A percentile compares a stretch with the other conserved stretches of the same genome.
Evolutionary conservation across 441 rosid genomes (phyloP).

Genomic region (Bruguiera hainesii): DNA sequence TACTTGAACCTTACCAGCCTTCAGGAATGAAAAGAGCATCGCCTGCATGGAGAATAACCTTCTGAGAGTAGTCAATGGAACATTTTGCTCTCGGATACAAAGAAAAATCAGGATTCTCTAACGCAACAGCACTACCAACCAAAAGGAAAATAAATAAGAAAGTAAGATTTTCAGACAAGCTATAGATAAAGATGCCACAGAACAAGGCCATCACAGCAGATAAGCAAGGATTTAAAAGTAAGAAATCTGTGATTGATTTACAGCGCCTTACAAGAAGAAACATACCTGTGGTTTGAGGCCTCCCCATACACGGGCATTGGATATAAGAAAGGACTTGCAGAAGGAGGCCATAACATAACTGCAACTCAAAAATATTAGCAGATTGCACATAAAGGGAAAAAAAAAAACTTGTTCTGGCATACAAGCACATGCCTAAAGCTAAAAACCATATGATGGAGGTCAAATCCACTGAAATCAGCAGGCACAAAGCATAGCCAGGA

Average conservation of each 20-base stretch:
- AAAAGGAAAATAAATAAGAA: constrained; percentile 12
- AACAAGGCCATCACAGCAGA: background rate
- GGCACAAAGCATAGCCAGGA: background rate
- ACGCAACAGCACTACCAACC: constrained; percentile 59
- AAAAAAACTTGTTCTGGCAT: background rate
- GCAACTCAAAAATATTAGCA: constrained; percentile 24
- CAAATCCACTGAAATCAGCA: background rate
- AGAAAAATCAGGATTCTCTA: constrained; percentile 64
- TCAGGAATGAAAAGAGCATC: constrained; percentile 98
- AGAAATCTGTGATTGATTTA: background rate
- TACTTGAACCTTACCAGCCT: constrained; percentile 74
- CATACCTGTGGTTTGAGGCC: constrained; percentile 93
- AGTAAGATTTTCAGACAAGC: background rate
- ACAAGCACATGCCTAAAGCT: background rate
- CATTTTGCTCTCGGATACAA: constrained; percentile 68
- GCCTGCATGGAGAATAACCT: constrained; percentile 67
- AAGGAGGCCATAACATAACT: constrained; percentile 88
- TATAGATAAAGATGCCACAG: no score
- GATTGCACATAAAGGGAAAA: background rate
- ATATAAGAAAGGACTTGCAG: constrained; percentile 74
- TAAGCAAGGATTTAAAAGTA: background rate
- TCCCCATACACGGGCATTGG: constrained; percentile 90
- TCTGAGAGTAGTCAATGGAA: constrained; percentile 52
- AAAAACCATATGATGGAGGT: background rate
- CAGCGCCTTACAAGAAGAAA: constrained; percentile 13